Conservation (phyloP, 106 monocot species). For the Dendrobium catenatum region DNA sequence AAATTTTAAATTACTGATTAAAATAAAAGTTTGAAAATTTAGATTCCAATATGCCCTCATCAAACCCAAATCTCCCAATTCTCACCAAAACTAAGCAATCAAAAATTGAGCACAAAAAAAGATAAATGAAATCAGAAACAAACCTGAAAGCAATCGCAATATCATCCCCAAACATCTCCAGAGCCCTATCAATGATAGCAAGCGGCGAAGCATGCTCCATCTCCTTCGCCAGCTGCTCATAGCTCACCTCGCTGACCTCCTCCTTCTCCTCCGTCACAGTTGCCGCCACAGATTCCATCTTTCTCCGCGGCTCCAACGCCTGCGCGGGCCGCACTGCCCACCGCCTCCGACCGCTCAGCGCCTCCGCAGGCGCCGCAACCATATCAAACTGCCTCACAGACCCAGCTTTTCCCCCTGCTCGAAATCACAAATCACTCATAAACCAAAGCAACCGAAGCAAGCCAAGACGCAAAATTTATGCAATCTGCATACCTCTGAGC, state of each 20-base stretch:
- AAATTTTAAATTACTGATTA: background rate
- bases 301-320: conserved; percentile 26
- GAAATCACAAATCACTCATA: background rate
- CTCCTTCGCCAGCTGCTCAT: conserved; percentile 51
- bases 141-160: conserved; percentile 93
- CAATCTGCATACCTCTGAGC: background rate
- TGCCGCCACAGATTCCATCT: conserved; percentile 14
- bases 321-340: conserved; percentile 20
- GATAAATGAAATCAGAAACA: background rate
- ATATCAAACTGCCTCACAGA: conserved; percentile 15
- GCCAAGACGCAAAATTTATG: background rate
- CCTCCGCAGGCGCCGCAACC: conserved; percentile 4
- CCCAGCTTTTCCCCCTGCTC: conserved; percentile 12
- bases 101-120: background rate
- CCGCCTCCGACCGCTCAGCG: background rate
- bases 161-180: conserved; percentile 59
- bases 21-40: background rate
- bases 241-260: conserved; percentile 24
- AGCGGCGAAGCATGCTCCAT: conserved; percentile 56
- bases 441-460: background rate
- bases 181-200: conserved; percentile 68
- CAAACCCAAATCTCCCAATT: background rate
- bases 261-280: conserved; percentile 6
- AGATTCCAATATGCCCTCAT: background rate
- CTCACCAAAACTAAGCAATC: background rate